Evolutionary conservation across 1,284 basidiomycete species (phyloP), one percentile per base, ranked within the genome.

Genomic region (Mycosarcoma mackinlayi): DNA sequence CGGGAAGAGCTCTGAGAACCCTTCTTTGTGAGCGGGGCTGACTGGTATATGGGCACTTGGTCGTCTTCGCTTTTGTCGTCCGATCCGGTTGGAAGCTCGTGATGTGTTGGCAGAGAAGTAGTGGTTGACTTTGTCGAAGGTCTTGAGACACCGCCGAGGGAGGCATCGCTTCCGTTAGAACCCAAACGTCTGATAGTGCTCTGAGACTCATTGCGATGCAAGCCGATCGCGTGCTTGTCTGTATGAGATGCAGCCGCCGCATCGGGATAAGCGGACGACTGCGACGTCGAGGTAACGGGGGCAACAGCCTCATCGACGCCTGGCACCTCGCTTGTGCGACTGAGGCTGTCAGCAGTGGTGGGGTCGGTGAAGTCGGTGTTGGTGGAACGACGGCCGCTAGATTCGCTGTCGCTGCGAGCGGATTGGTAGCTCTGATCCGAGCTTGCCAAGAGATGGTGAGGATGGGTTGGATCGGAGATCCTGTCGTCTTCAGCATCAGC

Each of bases 121-220:
- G 71, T 55, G 9, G 66, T 57, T n/a, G 69, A 59, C 24, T 53
- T 55, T 16, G 42, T 62, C 3, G 56, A 34, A 2, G 50, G 48
- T 33, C 51, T 47, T 13, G 48, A n/a, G 24, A 45, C 52, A 19
- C 59, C 49, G 24, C 60, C 49, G 19, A 63, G 41, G 9, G 68
- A 65, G 39, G 68, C 62, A 16, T 71, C 73, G 47, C 73, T 76
- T n/a, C 75, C 63, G 52, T 65, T 63, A 18, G 80, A 80, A 16
- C 67, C 64, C 7, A 71, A 35, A 6, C 81, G 78, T 21, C 78
- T 62, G 28, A 85, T 84, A 0, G 85, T 86, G n/a, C 83, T 76
- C 52, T 86, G 83, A 30, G 83, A 84, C 30, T 77, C 81, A 58
- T 85, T 85, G 21, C 75, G 77, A 59, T 85, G 75, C 39, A 75